These are phyloP conservation scores for Typha latifolia DNA, from an alignment of 176 grass and related monocot species.

Conservation along the genomic window DNA sequence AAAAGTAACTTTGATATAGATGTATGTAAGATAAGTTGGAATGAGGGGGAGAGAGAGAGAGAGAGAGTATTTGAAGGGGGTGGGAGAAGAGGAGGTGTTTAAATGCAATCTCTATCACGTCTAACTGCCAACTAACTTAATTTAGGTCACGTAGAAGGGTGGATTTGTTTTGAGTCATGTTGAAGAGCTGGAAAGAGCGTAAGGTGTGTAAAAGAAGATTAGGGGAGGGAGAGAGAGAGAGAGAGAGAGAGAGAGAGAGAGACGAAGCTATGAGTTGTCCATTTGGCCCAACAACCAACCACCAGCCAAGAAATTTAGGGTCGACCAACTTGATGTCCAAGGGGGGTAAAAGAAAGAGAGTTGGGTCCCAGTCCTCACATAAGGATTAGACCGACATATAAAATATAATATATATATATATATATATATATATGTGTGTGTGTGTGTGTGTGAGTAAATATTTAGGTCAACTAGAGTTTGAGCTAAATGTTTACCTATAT, in stretches of 20 bases:
- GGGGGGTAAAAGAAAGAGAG: too few species aligned
- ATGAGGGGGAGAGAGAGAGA: neutral
- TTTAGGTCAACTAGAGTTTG: too few species aligned
- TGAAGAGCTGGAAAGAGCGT: neutral
- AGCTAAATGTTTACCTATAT: too few species aligned
- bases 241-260: neutral
- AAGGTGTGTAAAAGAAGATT: neutral
- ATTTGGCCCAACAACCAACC: conserved; percentile 4
- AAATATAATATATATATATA: too few species aligned
- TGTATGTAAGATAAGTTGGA: neutral
- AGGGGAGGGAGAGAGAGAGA: neutral
- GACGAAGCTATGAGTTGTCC: neutral
- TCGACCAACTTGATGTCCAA: neutral
- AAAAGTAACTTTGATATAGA: neutral
- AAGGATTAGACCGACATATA: too few species aligned
- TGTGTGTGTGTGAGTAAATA: too few species aligned
- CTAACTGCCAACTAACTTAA: neutral
- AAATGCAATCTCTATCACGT: conserved; percentile 1
- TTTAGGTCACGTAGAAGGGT: neutral
- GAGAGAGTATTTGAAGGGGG: neutral
- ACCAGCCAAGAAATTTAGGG: neutral
- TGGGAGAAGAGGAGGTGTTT: neutral
- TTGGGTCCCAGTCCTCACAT: too few species aligned
- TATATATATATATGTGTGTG: too few species aligned
- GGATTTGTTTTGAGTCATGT: neutral